Evolutionary conservation across 2,329 filamentous ascomycete species (phyloP).

Genomic region (Iodosphaeria phyllophila): DNA sequence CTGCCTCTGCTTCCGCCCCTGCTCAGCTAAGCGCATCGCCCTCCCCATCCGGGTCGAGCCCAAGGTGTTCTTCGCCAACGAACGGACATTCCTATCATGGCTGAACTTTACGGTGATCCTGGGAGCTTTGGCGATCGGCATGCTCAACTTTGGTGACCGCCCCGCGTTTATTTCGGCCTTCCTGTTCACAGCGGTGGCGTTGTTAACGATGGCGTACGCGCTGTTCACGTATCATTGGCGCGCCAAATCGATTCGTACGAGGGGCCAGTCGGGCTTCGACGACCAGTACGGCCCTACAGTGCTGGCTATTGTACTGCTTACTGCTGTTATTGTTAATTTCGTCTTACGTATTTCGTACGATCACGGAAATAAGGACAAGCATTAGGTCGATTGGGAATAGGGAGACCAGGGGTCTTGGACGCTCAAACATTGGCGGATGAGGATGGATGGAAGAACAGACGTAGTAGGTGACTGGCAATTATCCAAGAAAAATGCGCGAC

Average conservation of each 20-base stretch:
- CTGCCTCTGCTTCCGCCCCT: no score
- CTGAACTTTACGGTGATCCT: constrained; percentile 99
- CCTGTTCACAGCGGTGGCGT: constrained; percentile 83
- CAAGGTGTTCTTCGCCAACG: constrained; percentile 99
- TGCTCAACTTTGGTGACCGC: constrained; percentile 94
- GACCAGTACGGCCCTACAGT: constrained; percentile 89
- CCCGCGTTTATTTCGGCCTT: constrained; percentile 87
- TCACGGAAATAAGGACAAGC: constrained; percentile 15
- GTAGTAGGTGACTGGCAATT: no score
- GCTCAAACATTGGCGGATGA: no score
- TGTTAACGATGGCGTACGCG: constrained; percentile 91
- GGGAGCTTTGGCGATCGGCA: constrained; percentile 85
- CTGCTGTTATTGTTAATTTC: constrained; percentile 93
- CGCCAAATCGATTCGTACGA: constrained; percentile 74
- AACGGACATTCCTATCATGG: constrained; percentile 97
- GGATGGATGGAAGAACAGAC: no score
- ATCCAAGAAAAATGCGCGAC: no score
- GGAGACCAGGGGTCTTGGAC: no score
- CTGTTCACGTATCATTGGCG: constrained; percentile 94
- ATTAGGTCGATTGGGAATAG: no score
- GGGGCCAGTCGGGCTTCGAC: constrained; percentile 90
- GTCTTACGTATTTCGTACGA: constrained; percentile 51
- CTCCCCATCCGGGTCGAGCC: constrained; percentile 95
- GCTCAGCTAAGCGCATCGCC: constrained; percentile 85
- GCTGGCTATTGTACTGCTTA: constrained; percentile 65